Percentiles rank a stretch among this genome's conserved stretches.
Conservation (phyloP, 257 asterid species). For the Salvia miltiorrhiza region DNA sequence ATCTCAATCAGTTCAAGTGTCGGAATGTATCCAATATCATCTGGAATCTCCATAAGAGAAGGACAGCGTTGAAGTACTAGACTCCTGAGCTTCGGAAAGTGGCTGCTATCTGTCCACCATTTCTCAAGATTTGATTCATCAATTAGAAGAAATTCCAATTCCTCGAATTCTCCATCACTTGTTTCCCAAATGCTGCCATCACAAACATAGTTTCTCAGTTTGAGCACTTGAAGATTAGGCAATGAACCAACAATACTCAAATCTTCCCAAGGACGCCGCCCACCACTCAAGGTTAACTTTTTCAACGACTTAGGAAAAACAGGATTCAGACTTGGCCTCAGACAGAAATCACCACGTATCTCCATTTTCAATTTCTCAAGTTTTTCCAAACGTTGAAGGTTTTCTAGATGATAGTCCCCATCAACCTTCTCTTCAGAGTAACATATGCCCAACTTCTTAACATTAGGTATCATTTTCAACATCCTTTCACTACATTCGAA, state of each 20-base stretch:
- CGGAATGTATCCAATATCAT: too few species aligned
- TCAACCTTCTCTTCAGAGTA: too few species aligned
- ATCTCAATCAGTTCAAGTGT: too few species aligned
- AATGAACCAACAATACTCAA: background rate
- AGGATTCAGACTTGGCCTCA: background rate
- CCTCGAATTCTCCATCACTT: background rate
- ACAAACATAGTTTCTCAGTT: background rate
- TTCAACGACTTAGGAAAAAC: background rate
- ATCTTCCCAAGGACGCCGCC: background rate
- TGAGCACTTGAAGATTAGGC: constrained; percentile 19
- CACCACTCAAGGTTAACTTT: background rate
- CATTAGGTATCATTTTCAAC: constrained; percentile 5
- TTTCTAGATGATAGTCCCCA: background rate
- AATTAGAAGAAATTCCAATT: background rate
- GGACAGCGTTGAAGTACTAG: background rate
- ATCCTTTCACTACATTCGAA: background rate
- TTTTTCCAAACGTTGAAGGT: background rate
- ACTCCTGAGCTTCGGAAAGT: background rate
- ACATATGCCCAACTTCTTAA: too few species aligned
- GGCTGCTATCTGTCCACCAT: background rate
- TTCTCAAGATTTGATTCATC: too few species aligned
- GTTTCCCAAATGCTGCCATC: background rate
- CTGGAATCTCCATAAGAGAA: background rate
- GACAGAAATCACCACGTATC: too few species aligned
- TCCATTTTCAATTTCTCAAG: constrained; percentile 14